Evolutionary conservation across 2,329 filamentous ascomycete genomes (phyloP).

Genomic region (Ophiosphaerella narmari): DNA sequence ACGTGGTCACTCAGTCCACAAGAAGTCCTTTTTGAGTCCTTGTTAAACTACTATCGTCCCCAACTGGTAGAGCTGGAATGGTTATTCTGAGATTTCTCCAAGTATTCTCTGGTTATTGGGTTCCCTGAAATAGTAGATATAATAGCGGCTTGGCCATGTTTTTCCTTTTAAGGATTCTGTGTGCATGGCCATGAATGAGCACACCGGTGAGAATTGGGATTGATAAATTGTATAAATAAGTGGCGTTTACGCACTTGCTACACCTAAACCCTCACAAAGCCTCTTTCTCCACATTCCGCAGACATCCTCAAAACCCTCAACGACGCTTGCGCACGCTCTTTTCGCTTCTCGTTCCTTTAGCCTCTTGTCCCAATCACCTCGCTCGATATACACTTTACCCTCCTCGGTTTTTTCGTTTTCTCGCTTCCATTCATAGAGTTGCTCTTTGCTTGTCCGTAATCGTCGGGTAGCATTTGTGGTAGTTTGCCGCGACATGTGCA

Average conservation of each 20-base stretch:
- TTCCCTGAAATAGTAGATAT: no score
- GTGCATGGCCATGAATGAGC: no score
- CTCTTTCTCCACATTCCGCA: slow-evolving; percentile 83
- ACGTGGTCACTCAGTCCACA: no score
- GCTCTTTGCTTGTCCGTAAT: slow-evolving; percentile 79
- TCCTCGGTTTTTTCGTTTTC: slow-evolving; percentile 84
- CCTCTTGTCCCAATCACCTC: slow-evolving; percentile 81
- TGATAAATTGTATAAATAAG: no score
- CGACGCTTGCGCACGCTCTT: slow-evolving; percentile 81
- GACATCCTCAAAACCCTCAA: slow-evolving; percentile 88
- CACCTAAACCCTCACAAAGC: slow-evolving; percentile 58
- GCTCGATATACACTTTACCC: slow-evolving; percentile 78
- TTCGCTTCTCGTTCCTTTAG: slow-evolving; percentile 80
- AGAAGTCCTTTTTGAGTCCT: no score
- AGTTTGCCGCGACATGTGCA: slow-evolving; percentile 92
- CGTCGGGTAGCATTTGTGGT: slow-evolving; percentile 80
- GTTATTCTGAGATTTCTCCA: no score
- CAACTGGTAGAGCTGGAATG: no score
- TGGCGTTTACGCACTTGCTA: slow-evolving; percentile 39
- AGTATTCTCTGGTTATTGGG: no score
- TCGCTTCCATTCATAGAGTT: slow-evolving; percentile 80
- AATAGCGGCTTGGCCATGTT: no score
- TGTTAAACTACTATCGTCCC: no score
- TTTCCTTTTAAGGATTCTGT: no score
- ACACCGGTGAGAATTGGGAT: no score